These are phyloP conservation scores for Rhynchosporium secalis DNA, from an alignment of 2,329 filamentous ascomycete genomes.

Conservation along the genomic window DNA sequence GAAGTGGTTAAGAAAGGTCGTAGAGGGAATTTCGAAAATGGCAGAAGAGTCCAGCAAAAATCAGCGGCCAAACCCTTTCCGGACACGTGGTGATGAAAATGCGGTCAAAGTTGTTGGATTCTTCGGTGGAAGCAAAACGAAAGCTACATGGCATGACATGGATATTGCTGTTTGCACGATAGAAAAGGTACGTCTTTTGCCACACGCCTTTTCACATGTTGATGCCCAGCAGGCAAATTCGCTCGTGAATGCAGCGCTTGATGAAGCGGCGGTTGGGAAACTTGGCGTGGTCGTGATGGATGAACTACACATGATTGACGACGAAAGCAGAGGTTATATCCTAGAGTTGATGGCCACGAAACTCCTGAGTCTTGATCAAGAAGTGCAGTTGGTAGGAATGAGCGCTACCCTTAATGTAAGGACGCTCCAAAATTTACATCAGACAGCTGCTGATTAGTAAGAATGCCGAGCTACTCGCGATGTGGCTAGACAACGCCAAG, in stretches of 20 bases:
- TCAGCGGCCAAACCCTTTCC: slow-evolving; percentile 48
- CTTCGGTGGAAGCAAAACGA: slow-evolving; percentile 70
- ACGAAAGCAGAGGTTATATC: slow-evolving; percentile 74
- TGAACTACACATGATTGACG: slow-evolving; percentile 81
- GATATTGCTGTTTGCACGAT: slow-evolving; percentile 79
- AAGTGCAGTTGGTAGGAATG: slow-evolving; percentile 55
- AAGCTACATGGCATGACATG: slow-evolving; percentile 69
- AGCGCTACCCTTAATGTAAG: slow-evolving; percentile 72
- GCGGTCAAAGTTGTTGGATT: slow-evolving; percentile 68
- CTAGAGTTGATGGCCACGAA: slow-evolving; percentile 50
- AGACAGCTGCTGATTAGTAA: slow-evolving; percentile 37
- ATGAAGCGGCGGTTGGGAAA: slow-evolving; percentile 64
- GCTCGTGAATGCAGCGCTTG: slow-evolving; percentile 71
- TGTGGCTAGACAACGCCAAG: slow-evolving; percentile 65
- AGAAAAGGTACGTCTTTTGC: slow-evolving; percentile 58
- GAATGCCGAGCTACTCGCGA: slow-evolving; percentile 69
- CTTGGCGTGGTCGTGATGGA: slow-evolving; percentile 70
- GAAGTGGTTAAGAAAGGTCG: slow-evolving; percentile 68
- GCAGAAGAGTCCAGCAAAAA: slow-evolving; percentile 1
- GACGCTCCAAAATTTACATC: not conserved
- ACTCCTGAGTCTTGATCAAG: slow-evolving; percentile 16
- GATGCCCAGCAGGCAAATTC: slow-evolving; percentile 62
- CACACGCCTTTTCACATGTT: not conserved
- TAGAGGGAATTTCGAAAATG: slow-evolving; percentile 54
- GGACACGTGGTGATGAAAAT: slow-evolving; percentile 56